Evolutionary conservation across 495 filamentous ascomycete genomes (phyloP).

Genomic region (Penicillium longicatenatum): DNA sequence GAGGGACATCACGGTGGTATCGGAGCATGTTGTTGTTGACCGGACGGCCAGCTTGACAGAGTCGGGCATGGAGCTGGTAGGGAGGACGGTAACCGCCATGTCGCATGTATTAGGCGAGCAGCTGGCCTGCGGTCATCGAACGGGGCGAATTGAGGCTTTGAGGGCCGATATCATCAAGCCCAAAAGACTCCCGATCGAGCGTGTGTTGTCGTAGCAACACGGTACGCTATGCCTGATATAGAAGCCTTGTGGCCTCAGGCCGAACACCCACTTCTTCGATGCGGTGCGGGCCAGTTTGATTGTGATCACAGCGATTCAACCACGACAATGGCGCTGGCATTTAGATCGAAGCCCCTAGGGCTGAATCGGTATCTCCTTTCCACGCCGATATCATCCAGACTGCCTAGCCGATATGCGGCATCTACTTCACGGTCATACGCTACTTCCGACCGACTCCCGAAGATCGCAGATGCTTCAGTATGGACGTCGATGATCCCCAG

Average conservation of each 20-base stretch:
- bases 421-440: slow-evolving; percentile 29
- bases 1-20: slow-evolving; percentile 47
- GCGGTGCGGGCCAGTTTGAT: not conserved
- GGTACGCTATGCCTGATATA: slow-evolving; percentile 22
- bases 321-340: slow-evolving; percentile 19
- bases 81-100: slow-evolving; percentile 46
- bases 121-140: slow-evolving; percentile 21
- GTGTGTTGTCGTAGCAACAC: slow-evolving; percentile 48
- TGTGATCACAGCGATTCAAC: slow-evolving; percentile 1
- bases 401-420: slow-evolving; percentile 9
- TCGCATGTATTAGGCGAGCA: slow-evolving; percentile 9
- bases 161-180: slow-evolving; percentile 30
- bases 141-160: slow-evolving; percentile 17
- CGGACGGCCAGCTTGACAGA: slow-evolving; percentile 52
- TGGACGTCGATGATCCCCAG: slow-evolving; percentile 69
- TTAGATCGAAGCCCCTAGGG: slow-evolving; percentile 17
- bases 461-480: slow-evolving; percentile 63
- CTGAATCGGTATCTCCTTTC: slow-evolving; percentile 7
- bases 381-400: not conserved
- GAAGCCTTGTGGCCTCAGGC: not conserved
- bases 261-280: slow-evolving; percentile 8
- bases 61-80: slow-evolving; percentile 39
- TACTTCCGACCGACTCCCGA: slow-evolving; percentile 49
- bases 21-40: slow-evolving; percentile 51
- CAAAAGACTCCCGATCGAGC: slow-evolving; percentile 18